phyloP scores from a whole-genome alignment of 768 basidiomycete species.

The Tulasnella sp. region DNA sequence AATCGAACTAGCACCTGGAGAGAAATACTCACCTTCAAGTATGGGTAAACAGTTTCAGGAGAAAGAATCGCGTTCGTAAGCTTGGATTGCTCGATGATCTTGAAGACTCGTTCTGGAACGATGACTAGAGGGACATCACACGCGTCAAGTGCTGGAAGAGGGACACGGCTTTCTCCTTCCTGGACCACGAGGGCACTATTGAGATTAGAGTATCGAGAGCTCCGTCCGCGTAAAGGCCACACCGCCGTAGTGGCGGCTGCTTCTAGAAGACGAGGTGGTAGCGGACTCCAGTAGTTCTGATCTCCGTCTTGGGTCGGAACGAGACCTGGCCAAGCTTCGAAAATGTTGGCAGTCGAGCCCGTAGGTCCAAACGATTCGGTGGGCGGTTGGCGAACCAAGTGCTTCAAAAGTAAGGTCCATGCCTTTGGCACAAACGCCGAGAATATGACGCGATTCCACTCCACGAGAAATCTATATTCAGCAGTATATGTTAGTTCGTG shows the following conservation, averaged over 20 bases:
- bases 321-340: conserved; percentile 36
- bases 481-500: background rate
- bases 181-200: background rate
- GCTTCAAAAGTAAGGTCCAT: conserved; percentile 48
- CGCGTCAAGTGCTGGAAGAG: background rate
- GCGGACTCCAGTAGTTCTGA: conserved; percentile 47
- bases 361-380: background rate
- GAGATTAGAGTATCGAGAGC: background rate
- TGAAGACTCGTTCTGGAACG: background rate
- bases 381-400: conserved; percentile 36
- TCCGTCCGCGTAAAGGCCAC: background rate
- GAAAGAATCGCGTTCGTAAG: background rate
- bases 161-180: background rate
- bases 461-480: conserved; percentile 48
- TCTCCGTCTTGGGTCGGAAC: conserved; percentile 38
- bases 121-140: conserved; percentile 1
- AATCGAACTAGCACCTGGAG: background rate
- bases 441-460: conserved; percentile 57
- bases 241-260: conserved; percentile 35
- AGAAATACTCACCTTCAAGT: background rate
- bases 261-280: conserved; percentile 47
- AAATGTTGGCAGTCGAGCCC: conserved; percentile 37
- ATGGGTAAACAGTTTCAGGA: background rate
- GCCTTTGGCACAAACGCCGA: conserved; percentile 51
- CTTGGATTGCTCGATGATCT: background rate